A percentile compares a stretch with the other conserved stretches of the same genome.
Evolutionary conservation across 2,329 filamentous ascomycete species (phyloP).

Genomic region (Aureobasidium sp.): DNA sequence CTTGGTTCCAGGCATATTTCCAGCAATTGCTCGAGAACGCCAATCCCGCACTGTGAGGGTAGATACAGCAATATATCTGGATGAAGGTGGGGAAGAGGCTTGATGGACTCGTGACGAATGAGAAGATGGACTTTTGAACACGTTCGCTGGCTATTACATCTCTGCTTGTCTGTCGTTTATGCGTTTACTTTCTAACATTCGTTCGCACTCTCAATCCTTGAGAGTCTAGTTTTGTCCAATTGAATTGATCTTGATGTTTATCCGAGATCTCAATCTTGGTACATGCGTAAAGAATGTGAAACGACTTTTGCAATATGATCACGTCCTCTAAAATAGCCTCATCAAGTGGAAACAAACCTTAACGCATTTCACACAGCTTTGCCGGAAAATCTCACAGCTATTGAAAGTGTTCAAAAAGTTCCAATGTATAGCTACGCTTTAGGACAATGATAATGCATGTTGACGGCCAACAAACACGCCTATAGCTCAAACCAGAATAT

Average conservation of each 20-base stretch:
- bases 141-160: neutral
- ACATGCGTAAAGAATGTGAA: neutral
- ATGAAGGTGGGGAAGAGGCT: neutral
- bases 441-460: neutral
- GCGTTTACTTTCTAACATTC: neutral
- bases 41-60: constrained; percentile 22
- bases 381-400: neutral
- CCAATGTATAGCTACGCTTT: neutral
- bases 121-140: neutral
- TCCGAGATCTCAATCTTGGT: no score
- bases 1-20: constrained; percentile 54
- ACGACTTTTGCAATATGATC: neutral
- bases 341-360: neutral
- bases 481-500: neutral
- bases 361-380: neutral
- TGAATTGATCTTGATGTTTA: neutral
- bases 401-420: neutral
- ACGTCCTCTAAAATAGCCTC: neutral
- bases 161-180: neutral
- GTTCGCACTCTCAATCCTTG: neutral
- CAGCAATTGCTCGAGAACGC: constrained; percentile 31
- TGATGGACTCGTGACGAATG: neutral
- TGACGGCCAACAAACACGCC: no score
- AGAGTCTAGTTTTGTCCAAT: neutral
- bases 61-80: neutral